Evolutionary conservation across 2,329 filamentous ascomycete genomes (phyloP), one percentile per base, ranked within the genome.

Genomic region (Diaporthe citri): DNA sequence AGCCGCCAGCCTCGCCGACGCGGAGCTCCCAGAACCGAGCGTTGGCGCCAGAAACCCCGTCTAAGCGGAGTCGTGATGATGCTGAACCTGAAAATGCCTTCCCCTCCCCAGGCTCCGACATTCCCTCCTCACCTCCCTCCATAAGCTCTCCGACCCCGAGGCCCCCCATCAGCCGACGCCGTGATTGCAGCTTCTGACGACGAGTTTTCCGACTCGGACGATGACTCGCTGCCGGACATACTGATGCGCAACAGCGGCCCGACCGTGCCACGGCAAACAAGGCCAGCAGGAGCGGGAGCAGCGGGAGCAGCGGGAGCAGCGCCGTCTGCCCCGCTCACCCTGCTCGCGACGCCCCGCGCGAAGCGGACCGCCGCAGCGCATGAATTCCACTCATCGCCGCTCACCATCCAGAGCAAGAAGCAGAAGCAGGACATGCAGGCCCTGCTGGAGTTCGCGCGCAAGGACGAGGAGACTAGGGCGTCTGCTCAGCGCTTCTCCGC

Each of bases 111-210:
- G 31, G n/a, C 25, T 31, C 57, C 31, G 48, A 52, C 12, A 39
- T 62, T 39, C 46, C 31, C 51, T 77, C 76, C 34, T 80, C 73
- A 71, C 79, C 57, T 76, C 77, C 76, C 31, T 77, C 77, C 66
- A 76, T 78, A 52, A 43, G 60, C 75, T 43, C 79, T 78, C 79
- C 17, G 75, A 76, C n/a, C 75, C 80, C 69, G 62, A 78, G 57
- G 80, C 79, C 69, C 52, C 78, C 75, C 77, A 77, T 84, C 66
- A 84, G 87, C 75, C 85, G 86, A 90, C 78, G 83, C 90, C 17
- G 85, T 93, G 73, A 93, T 96, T 55, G 88, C 88, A 60, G 92
- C 90, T 72, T 95, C 94, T 0, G 94, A 96, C 79, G 93, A 93
- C 13, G 93, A 94, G n/a, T 89, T 89, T 39, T 88, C 92, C 78